A percentile compares a stretch with the other conserved stretches of the same genome.
These are phyloP conservation scores for Boletus sp. DNA, from an alignment of 1,284 basidiomycete genomes.

Conservation along the genomic window DNA sequence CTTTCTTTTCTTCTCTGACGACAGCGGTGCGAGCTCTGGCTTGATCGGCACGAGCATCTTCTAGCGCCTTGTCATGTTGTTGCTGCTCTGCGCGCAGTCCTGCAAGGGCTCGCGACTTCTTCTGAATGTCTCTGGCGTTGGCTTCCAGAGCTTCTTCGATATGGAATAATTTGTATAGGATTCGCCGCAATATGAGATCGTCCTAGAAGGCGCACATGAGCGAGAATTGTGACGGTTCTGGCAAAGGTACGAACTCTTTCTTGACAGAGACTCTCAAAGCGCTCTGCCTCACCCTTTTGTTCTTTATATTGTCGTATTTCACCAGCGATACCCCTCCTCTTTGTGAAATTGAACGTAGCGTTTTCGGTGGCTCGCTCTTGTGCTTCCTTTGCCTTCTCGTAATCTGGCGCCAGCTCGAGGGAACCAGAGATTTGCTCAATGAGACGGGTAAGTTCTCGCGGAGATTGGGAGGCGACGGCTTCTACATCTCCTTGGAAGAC, in stretches of 20 bases:
- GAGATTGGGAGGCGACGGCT: constrained; percentile 93
- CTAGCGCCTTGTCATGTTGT: constrained; percentile 68
- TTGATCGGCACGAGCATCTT: constrained; percentile 75
- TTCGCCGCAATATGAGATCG: constrained; percentile 74
- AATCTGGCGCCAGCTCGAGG: constrained; percentile 84
- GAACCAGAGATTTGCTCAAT: constrained; percentile 97
- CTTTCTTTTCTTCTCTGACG: constrained; percentile 70
- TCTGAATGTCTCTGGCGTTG: constrained; percentile 68
- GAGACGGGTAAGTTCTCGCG: constrained; percentile 85
- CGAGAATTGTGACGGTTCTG: background rate
- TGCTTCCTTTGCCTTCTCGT: constrained; percentile 84
- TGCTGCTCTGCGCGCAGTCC: constrained; percentile 70
- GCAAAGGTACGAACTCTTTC: constrained; percentile 54
- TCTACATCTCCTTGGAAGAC: constrained; percentile 99
- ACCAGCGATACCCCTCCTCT: constrained; percentile 88
- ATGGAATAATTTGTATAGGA: constrained; percentile 90
- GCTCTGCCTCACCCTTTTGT: constrained; percentile 91
- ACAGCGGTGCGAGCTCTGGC: constrained; percentile 75
- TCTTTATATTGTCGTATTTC: constrained; percentile 99
- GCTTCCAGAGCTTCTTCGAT: constrained; percentile 79
- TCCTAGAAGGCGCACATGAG: constrained; percentile 51
- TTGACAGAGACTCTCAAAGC: constrained; percentile 77
- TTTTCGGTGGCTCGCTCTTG: constrained; percentile 92
- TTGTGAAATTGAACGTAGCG: constrained; percentile 92
- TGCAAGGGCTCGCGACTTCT: constrained; percentile 68